Conservation (phyloP, 352 stramenopile genomes). For the Phytopythium litorale region DNA sequence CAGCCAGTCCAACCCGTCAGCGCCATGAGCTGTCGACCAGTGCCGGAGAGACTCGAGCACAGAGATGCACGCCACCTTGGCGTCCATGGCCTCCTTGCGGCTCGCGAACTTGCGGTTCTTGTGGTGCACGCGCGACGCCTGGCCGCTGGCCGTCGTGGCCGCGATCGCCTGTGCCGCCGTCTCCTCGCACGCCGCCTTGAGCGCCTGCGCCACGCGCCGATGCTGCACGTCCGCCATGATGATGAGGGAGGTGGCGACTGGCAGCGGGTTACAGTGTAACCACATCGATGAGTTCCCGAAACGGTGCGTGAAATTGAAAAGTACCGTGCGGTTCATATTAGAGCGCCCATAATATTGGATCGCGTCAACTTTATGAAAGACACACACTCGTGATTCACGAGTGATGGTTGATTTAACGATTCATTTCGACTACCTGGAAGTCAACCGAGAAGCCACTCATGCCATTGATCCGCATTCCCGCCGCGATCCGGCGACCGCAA, state of each 20-base stretch:
- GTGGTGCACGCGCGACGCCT: conserved; percentile 74
- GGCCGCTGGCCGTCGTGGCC: conserved; percentile 60
- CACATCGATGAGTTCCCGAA: not conserved
- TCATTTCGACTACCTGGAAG: not conserved
- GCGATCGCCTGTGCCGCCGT: conserved; percentile 75
- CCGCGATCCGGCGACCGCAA: not conserved
- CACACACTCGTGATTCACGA: not conserved
- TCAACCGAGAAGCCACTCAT: not conserved
- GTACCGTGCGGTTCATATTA: not conserved
- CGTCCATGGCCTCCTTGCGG: conserved; percentile 76
- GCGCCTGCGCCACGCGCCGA: conserved; percentile 57
- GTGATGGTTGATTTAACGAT: not conserved
- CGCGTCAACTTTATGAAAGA: not conserved
- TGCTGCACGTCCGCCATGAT: conserved; percentile 64
- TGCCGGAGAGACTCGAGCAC: too few species aligned
- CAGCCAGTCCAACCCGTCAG: not conserved
- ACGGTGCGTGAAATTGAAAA: not conserved
- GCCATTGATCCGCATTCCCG: not conserved
- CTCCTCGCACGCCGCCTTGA: conserved; percentile 82
- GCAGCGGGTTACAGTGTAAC: too few species aligned
- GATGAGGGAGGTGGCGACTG: conserved; percentile 14
- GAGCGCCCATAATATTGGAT: too few species aligned
- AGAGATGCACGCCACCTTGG: conserved; percentile 32
- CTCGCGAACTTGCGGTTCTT: conserved; percentile 84
- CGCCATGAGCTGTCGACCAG: not conserved